A percentile compares a stretch with the other conserved stretches of the same genome.
These are phyloP conservation scores for Myrmaecium sp. DNA, from an alignment of 2,329 filamentous ascomycete genomes.

Conservation along the genomic window DNA sequence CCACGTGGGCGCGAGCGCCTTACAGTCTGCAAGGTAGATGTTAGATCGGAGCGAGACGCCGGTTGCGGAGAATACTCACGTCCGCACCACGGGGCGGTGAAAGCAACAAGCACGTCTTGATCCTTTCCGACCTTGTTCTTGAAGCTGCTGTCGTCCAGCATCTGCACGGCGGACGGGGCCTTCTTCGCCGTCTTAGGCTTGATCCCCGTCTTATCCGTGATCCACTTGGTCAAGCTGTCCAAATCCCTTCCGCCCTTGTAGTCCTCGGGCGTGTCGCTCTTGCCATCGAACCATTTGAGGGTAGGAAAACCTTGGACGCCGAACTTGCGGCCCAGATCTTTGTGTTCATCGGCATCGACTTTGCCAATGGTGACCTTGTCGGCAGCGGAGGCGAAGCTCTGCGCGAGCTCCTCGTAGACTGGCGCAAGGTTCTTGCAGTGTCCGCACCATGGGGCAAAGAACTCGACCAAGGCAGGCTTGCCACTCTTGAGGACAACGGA, in stretches of 20 bases:
- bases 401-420: conserved; percentile 78
- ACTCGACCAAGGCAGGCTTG: conserved; percentile 92
- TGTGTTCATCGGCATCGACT: conserved; percentile 86
- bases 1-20: conserved; percentile 78
- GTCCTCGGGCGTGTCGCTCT: conserved; percentile 67
- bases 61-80: conserved; percentile 46
- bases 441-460: conserved; percentile 97
- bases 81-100: conserved; percentile 96
- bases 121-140: conserved; percentile 61
- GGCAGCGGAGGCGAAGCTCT: conserved; percentile 54
- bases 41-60: not conserved
- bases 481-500: conserved; percentile 72
- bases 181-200: conserved; percentile 62
- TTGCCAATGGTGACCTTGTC: conserved; percentile 77
- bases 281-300: conserved; percentile 94
- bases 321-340: conserved; percentile 67
- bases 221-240: conserved; percentile 65
- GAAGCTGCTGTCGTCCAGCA: conserved; percentile 69
- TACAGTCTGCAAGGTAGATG: conserved; percentile 69
- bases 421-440: conserved; percentile 98
- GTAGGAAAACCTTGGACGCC: conserved; percentile 92
- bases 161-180: conserved; percentile 57
- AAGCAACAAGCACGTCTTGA: conserved; percentile 84
- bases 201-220: conserved; percentile 72
- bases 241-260: conserved; percentile 80